A percentile compares a stretch with the other conserved stretches of the same genome.
phyloP scores from a whole-genome alignment of 495 filamentous ascomycete genomes.

The Parachaetomium inaequale region DNA sequence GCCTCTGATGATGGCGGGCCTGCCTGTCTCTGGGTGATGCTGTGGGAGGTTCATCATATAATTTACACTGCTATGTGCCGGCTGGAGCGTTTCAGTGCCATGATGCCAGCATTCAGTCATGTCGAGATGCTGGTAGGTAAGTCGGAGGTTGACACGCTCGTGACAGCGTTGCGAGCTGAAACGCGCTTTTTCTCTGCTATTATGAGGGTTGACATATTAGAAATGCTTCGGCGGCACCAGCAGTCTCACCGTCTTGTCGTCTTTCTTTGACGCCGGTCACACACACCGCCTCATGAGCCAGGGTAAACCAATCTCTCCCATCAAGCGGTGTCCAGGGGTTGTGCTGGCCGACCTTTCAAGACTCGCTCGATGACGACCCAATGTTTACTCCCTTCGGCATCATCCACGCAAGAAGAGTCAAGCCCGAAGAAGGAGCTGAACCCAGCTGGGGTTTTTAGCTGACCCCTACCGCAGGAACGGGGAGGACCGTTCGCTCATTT shows the following conservation, averaged over 20 bases:
- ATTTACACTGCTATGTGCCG: not conserved
- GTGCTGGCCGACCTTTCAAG: too few relatives aligned
- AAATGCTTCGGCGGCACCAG: not conserved
- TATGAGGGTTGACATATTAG: not conserved
- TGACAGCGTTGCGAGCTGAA: not conserved
- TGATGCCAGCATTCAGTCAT: not conserved
- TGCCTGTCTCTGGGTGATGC: not conserved
- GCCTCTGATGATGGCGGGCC: not conserved
- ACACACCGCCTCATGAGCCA: not conserved
- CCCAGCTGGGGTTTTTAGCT: not conserved
- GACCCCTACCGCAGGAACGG: not conserved
- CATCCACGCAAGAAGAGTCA: not conserved
- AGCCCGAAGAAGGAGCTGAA: not conserved
- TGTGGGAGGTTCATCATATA: not conserved
- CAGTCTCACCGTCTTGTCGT: not conserved
- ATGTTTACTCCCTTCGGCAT: not conserved
- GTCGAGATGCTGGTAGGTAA: not conserved
- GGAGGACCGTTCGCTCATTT: not conserved
- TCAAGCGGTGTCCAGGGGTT: not conserved
- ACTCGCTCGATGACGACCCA: too few relatives aligned
- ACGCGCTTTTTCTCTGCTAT: not conserved
- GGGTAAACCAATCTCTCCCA: not conserved
- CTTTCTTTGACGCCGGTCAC: not conserved
- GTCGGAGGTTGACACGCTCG: not conserved
- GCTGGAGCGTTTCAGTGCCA: not conserved